These are phyloP conservation scores for Avena atlantica DNA, from an alignment of 176 grass and related monocot genomes.

Conservation along the genomic window DNA sequence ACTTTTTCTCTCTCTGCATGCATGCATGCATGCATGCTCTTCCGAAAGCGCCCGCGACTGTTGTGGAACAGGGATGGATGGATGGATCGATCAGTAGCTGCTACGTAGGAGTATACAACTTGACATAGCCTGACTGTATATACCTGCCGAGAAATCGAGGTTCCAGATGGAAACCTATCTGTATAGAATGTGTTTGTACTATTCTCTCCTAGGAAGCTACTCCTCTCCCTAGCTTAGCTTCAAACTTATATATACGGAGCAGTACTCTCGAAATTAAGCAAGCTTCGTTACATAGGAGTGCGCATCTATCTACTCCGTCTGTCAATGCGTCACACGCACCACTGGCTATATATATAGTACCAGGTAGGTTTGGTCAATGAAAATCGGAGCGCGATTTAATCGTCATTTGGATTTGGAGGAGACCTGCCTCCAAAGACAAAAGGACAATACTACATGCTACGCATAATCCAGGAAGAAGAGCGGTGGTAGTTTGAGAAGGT, in stretches of 20 bases:
- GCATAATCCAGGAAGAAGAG: too few relatives aligned
- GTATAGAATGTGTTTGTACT: neutral
- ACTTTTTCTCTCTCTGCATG: neutral
- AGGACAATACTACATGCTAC: neutral
- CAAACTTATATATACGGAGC: too few relatives aligned
- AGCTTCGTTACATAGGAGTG: neutral
- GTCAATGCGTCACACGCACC: neutral
- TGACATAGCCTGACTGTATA: neutral
- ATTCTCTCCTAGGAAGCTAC: neutral
- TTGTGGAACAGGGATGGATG: constrained; percentile 19
- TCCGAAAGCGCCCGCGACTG: constrained; percentile 12
- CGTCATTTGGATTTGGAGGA: neutral
- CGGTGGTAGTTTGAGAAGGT: neutral
- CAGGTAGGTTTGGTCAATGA: neutral
- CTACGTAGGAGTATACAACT: neutral
- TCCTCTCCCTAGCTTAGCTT: too few relatives aligned
- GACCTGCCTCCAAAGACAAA: neutral
- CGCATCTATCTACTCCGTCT: neutral
- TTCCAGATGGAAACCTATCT: neutral
- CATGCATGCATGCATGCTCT: neutral
- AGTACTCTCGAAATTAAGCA: too few relatives aligned
- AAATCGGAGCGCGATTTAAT: neutral
- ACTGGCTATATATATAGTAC: neutral
- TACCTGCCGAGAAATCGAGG: neutral
- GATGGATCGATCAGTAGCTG: neutral